Percentiles rank a stretch among this genome's conserved stretches.
Evolutionary conservation across 2,329 filamentous ascomycete genomes (phyloP).

Genomic region (Bipolaris victoriae): DNA sequence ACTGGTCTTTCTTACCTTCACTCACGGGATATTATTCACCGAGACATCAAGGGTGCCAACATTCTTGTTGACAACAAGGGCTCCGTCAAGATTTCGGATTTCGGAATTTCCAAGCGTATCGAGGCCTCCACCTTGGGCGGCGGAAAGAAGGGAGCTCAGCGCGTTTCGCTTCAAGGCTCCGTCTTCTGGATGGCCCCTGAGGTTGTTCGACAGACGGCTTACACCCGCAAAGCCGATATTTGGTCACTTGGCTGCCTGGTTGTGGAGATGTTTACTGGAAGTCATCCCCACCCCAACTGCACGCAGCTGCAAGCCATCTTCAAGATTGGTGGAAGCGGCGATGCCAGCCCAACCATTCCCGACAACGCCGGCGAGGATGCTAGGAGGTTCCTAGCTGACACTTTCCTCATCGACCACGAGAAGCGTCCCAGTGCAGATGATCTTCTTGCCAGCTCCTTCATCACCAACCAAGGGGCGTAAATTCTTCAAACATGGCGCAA

Average conservation of each 20-base stretch:
- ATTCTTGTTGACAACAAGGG: conserved; percentile 99
- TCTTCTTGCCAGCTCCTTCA: conserved; percentile 80
- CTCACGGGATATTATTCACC: conserved; percentile 93
- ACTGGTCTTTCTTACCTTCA: conserved; percentile 92
- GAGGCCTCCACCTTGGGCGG: conserved; percentile 78
- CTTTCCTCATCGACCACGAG: conserved; percentile 95
- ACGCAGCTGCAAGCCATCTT: conserved; percentile 98
- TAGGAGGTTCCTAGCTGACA: conserved; percentile 80
- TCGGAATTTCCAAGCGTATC: conserved; percentile 97
- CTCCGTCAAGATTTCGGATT: conserved; percentile 98
- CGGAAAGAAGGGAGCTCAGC: conserved; percentile 45
- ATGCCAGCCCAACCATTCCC: conserved; percentile 86
- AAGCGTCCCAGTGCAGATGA: conserved; percentile 91
- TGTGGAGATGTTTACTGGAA: conserved; percentile 98
- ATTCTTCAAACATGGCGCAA: conserved; percentile 7
- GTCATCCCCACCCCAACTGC: conserved; percentile 95
- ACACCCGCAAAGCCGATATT: conserved; percentile 98
- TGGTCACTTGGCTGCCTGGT: conserved; percentile 97
- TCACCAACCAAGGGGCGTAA: conserved; percentile 66
- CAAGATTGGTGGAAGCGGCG: conserved; percentile 85
- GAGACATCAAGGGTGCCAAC: conserved; percentile 98
- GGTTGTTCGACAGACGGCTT: conserved; percentile 96
- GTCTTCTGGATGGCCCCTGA: conserved; percentile 99
- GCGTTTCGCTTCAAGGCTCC: conserved; percentile 87
- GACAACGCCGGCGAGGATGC: conserved; percentile 86